Conservation (phyloP, 495 filamentous ascomycete species). For the Aspergillus incahuasiensis region DNA sequence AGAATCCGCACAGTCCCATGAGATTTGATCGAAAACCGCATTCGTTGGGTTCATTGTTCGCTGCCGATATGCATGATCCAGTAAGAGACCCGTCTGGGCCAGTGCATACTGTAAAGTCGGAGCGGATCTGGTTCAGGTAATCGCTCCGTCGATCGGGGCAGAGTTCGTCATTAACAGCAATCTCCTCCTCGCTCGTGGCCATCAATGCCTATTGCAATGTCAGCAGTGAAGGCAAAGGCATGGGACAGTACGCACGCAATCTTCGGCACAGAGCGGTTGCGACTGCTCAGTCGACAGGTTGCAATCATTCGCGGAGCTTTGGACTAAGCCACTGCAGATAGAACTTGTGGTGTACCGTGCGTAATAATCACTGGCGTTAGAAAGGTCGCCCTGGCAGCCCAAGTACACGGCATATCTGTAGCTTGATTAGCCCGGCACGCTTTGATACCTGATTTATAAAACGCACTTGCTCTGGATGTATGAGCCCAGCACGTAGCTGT, state of each 20-base stretch:
- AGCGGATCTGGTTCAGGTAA: slow-evolving; percentile 73
- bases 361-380: slow-evolving; percentile 80
- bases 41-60: slow-evolving; percentile 75
- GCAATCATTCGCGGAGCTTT: slow-evolving; percentile 78
- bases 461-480: slow-evolving; percentile 74
- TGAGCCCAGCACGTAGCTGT: slow-evolving; percentile 63
- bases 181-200: slow-evolving; percentile 81
- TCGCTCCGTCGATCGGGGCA: slow-evolving; percentile 61
- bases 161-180: slow-evolving; percentile 66
- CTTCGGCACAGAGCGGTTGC: slow-evolving; percentile 79
- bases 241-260: slow-evolving; percentile 62
- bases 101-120: slow-evolving; percentile 89
- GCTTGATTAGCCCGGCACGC: slow-evolving; percentile 13
- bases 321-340: slow-evolving; percentile 92
- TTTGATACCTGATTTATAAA: neutral
- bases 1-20: slow-evolving; percentile 82
- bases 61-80: slow-evolving; percentile 67
- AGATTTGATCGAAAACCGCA: slow-evolving; percentile 84
- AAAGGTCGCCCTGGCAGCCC: slow-evolving; percentile 74
- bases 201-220: slow-evolving; percentile 58
- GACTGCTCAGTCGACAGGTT: slow-evolving; percentile 56
- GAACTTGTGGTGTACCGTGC: slow-evolving; percentile 90
- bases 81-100: slow-evolving; percentile 73
- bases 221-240: slow-evolving; percentile 20
- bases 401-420: slow-evolving; percentile 50